A percentile compares a stretch with the other conserved stretches of the same genome.
These are phyloP conservation scores for Sporothrix luriei DNA, from an alignment of 2,329 filamentous ascomycete genomes.

Conservation along the genomic window DNA sequence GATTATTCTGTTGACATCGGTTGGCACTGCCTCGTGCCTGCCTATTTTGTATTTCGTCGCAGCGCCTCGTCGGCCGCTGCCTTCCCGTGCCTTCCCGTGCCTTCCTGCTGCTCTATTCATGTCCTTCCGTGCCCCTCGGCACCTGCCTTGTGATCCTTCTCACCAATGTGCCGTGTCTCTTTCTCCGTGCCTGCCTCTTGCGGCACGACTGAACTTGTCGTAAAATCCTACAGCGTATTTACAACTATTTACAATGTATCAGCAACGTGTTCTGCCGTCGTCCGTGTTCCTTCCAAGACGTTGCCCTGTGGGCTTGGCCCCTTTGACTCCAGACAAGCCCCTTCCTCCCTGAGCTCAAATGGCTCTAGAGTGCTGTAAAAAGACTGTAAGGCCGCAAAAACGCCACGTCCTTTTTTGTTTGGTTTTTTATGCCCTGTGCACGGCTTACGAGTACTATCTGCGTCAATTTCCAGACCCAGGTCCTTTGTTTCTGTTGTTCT, in stretches of 20 bases:
- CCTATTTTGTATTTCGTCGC: neutral
- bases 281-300: neutral
- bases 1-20: neutral
- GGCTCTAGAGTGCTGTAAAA: conserved; percentile 1
- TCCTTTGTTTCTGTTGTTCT: neutral
- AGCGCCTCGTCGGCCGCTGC: neutral
- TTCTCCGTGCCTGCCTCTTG: neutral
- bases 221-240: too few relatives aligned
- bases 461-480: conserved; percentile 7
- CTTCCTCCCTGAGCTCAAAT: too few relatives aligned
- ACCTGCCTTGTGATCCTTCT: neutral
- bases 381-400: neutral
- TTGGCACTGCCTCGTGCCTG: conserved; percentile 1
- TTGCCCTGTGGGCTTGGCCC: neutral
- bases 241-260: too few relatives aligned
- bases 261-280: too few relatives aligned
- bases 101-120: neutral
- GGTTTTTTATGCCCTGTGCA: neutral
- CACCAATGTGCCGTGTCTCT: neutral
- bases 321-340: neutral
- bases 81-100: neutral
- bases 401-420: conserved; percentile 4
- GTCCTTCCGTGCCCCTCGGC: neutral
- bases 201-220: neutral
- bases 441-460: neutral